Percentiles rank a stretch among this genome's conserved stretches.
Conservation (phyloP, 2,329 filamentous ascomycete species). For the Talaromyces sp. region DNA sequence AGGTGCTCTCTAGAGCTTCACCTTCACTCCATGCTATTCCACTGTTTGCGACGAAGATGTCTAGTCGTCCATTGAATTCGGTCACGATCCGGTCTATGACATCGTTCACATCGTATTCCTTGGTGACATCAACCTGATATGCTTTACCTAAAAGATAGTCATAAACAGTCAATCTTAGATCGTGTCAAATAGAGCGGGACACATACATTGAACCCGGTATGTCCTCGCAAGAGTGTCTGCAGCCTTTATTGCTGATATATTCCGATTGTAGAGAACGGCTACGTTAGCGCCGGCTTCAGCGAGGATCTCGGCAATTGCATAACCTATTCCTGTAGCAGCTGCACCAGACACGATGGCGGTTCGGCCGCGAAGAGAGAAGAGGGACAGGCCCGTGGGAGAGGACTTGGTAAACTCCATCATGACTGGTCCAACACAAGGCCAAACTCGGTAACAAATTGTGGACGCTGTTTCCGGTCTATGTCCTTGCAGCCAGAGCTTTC, state of each 20-base stretch:
- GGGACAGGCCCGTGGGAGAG: background rate
- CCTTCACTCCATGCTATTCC: constrained; percentile 15
- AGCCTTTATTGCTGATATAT: background rate
- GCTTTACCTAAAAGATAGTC: background rate
- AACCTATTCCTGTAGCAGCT: constrained; percentile 8
- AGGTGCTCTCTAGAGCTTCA: constrained; percentile 2
- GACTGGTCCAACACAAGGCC: background rate
- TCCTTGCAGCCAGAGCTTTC: background rate
- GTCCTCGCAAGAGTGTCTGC: background rate
- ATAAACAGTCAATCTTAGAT: no score
- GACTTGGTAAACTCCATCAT: background rate
- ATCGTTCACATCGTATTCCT: background rate
- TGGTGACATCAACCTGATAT: background rate
- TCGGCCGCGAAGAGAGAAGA: constrained; percentile 10
- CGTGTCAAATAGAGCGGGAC: no score
- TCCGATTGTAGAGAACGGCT: constrained; percentile 9
- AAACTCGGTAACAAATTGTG: background rate
- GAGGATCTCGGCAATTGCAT: constrained; percentile 11
- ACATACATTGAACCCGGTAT: background rate
- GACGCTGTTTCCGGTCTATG: background rate
- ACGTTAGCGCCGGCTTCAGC: constrained; percentile 15
- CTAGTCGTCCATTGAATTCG: constrained; percentile 13
- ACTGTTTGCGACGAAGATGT: constrained; percentile 16
- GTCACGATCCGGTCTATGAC: background rate
- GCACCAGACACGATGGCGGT: constrained; percentile 14